Base-by-base conservation (phyloP, 306 rosid species). In the Astragalus glycyphyllos region DNA sequence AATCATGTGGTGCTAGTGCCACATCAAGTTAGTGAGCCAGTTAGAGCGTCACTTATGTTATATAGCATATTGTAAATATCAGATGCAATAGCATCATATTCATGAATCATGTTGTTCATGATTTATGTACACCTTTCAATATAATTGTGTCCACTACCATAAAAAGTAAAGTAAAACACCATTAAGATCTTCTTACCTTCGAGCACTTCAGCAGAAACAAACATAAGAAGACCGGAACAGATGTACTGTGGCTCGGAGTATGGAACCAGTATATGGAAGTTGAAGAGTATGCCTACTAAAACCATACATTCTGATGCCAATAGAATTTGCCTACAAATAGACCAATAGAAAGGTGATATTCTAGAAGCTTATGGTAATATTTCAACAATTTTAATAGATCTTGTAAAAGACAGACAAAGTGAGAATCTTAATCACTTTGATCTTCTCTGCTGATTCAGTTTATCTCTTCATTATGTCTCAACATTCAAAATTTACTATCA, bases 191-290 rank as follows among this genome's bases (percentile, higher is more conserved):
- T 69, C 86, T 78, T 81, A 91, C 99, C 99, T 88, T 95, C 99
- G 20, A 95, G 99, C 66, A 95, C 99, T 89, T 95, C 99, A 2
- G 97, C 97, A 23, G 96, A 79, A 80, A 95, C 99, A 82, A 95
- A 95, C 88, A 91, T 31, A 72, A 95, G 76, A 48, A 95, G 96
- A 65, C 99, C 99, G 9, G 99, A 95, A 79, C 82, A 67, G 69
- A 95, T 90, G 66, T 95, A 95, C 60, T 95, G 99, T 5, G 85
- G 75, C 82, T 81, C 84, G 4, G 96, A 29, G 83, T 95, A 95
- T 4, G 89, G 87, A 57, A 68, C 2, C 12, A 95, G 15, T 38
- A 83, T 6, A 45, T 91, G 75, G 83, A 95, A 95, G 91, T 96
- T 91, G 16, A 85, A 45, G 38, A 95, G 23, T 65, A 95, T 70